A percentile compares a stretch with the other conserved stretches of the same genome.
Conservation (phyloP, 139 green algal species). For the Chlorella sorokiniana region DNA sequence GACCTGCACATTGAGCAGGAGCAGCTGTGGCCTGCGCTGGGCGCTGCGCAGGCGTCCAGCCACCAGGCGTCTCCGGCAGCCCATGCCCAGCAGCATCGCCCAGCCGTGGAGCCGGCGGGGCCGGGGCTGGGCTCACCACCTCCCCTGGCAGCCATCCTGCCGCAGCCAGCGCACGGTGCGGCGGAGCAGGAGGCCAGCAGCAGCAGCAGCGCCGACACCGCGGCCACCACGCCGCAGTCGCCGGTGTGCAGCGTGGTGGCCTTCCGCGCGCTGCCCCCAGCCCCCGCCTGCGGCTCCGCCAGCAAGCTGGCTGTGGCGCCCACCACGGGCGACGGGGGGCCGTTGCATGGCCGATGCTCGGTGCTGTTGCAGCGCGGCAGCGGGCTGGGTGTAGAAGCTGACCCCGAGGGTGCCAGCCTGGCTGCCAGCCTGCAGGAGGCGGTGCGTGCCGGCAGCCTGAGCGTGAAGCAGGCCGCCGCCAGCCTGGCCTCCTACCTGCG, state of each 20-base stretch:
- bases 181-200: slow-evolving; percentile 5
- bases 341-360: slow-evolving; percentile 10
- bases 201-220: slow-evolving; percentile 32
- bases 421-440: slow-evolving; percentile 31
- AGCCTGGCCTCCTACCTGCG: slow-evolving; percentile 33
- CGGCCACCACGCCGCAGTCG: slow-evolving; percentile 34
- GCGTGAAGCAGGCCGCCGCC: slow-evolving; percentile 35
- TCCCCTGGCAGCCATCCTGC: slow-evolving; percentile 17
- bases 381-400: slow-evolving; percentile 11
- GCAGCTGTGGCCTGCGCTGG: slow-evolving; percentile 33
- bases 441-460: slow-evolving; percentile 26
- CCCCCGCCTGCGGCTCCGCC: background rate
- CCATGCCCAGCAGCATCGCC: background rate
- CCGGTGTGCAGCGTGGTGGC: slow-evolving; percentile 25
- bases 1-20: slow-evolving; percentile 41
- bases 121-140: background rate
- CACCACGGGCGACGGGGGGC: background rate
- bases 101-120: background rate
- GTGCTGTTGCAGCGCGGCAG: slow-evolving; percentile 7
- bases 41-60: background rate
- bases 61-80: background rate
- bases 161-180: background rate
- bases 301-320: background rate
- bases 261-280: slow-evolving; percentile 11
- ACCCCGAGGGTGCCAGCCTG: slow-evolving; percentile 25